Base-by-base conservation (phyloP, 805 yeast genomes). In the Starmera dryadoides region DNA sequence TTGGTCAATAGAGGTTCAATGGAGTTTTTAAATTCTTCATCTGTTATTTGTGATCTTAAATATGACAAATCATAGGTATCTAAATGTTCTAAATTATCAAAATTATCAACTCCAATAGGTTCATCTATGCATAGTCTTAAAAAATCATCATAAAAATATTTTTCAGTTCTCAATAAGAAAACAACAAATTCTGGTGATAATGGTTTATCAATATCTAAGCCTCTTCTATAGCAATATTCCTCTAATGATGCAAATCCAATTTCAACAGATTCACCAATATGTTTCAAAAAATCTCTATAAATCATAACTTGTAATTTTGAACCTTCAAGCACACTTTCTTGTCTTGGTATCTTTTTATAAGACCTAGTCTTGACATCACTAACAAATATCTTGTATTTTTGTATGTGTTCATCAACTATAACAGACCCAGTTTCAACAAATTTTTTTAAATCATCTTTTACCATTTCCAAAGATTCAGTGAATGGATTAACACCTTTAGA, bases 301-400 rank as follows among this genome's bases (percentile, higher is more conserved):
- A 77, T 71, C 59, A 68, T 67, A 4, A 80, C 77, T 59, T 84
- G 93, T n/a, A 68, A 42, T 48, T 71, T 69, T 2, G 84, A 70
- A 6, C 72, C 63, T 4, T 58, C 50, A 12, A 75, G 42, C 1
- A 78, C 81, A 11, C 75, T 66, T 1, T 56, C 48, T 44, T 77
- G 82, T 1, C 46, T 35, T 0, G 89, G 88, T 1, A 72, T 42
- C 1, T 45, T 48, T 31, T 59, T 63, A 32, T 49, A 49, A 0
- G 62, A 50, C 39, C 89, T 63, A 1, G 89, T 81, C 55, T 83
- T 83, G 20, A 81, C 71, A 56, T 83, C 93, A 39, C 66, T 62
- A 2, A 73, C 61, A 8, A 58, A 42, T 16, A 74, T 42, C 21
- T 57, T 49, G 26, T 44, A 52, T 7, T 39, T 21, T 1, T 37